Evolutionary conservation across 495 filamentous ascomycete genomes (phyloP), one percentile per base, ranked within the genome.

Genomic region (Bombardia bombarda): DNA sequence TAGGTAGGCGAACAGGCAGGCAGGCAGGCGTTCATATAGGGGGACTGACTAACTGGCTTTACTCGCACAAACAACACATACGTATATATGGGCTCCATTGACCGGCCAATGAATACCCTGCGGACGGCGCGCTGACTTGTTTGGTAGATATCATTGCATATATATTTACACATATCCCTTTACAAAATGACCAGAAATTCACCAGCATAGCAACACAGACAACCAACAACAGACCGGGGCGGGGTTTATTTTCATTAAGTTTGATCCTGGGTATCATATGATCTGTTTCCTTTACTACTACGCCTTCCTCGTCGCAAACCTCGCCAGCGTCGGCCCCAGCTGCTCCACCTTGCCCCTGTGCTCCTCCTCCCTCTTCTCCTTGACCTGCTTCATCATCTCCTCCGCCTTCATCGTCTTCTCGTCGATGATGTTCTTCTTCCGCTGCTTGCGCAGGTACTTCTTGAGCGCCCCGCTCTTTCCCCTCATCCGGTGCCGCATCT

Each of bases 401-500:
- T 74, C 70, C 3, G 57, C 72, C 56, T 81, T 78, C 38, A 87
- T 61, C 48, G 74, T 75, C 56, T 82, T 81, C 70, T 93, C 89
- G 68, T 97, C 93, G 60, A 97, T 84, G 46, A 98, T 78, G 58
- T 98, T 98, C 67, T 78, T 81, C 45, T 78, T 75, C 19, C 84
- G 79, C 69, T 87, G 90, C 81, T 96, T 98, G 56, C 90, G 70
- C 47, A 96, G 61, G 55, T 88, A 86, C 60, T 86, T 87, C 56
- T 86, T 79, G 47, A 97, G 65, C 50, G 82, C 83, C 50, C 83
- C 86, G 64, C 93, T 98, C 75, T 87, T 90, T n/a, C 92, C 92
- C 39, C 90, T 71, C 9, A 86, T 87, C 30, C 83, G 75, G 58
- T 87, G 83, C 47, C 72, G 65, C 17, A 73, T 67, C 49, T 79